phyloP scores from a whole-genome alignment of 2,329 filamentous ascomycete species.

The Pestalotiopsis fici region DNA sequence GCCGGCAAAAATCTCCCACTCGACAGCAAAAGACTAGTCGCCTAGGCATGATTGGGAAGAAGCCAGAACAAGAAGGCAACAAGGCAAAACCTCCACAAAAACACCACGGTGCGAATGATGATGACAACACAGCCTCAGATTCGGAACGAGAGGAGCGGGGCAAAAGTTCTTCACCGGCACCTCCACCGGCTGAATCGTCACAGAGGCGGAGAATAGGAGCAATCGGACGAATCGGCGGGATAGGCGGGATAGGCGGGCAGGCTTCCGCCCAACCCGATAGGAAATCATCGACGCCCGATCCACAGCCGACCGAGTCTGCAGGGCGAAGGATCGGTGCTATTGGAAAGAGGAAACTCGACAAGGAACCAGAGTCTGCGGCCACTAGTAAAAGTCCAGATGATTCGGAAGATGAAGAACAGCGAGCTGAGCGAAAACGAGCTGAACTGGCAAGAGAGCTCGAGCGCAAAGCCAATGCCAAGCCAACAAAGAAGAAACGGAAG shows the following conservation, averaged over 20 bases:
- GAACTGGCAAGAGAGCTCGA: slow-evolving; percentile 53
- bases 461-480: slow-evolving; percentile 48
- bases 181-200: background rate
- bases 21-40: slow-evolving; percentile 7
- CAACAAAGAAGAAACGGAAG: slow-evolving; percentile 57
- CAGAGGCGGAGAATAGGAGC: slow-evolving; percentile 4
- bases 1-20: slow-evolving; percentile 16
- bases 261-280: slow-evolving; percentile 17
- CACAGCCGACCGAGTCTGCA: background rate
- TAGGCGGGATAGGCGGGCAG: slow-evolving; percentile 8
- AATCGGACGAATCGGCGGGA: slow-evolving; percentile 12
- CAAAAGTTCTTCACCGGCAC: background rate
- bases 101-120: background rate
- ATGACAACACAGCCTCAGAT: slow-evolving; percentile 14
- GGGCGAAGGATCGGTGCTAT: background rate
- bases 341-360: slow-evolving; percentile 7
- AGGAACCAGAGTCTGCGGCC: background rate
- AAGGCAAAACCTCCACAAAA: background rate
- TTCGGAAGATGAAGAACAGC: slow-evolving; percentile 29
- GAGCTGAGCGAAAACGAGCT: slow-evolving; percentile 50
- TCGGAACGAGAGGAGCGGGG: slow-evolving; percentile 7
- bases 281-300: slow-evolving; percentile 14
- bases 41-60: slow-evolving; percentile 27
- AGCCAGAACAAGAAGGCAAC: background rate
- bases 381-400: slow-evolving; percentile 13